phyloP scores from a whole-genome alignment of 2,329 filamentous ascomycete genomes.

The Fusarium virguliforme region DNA sequence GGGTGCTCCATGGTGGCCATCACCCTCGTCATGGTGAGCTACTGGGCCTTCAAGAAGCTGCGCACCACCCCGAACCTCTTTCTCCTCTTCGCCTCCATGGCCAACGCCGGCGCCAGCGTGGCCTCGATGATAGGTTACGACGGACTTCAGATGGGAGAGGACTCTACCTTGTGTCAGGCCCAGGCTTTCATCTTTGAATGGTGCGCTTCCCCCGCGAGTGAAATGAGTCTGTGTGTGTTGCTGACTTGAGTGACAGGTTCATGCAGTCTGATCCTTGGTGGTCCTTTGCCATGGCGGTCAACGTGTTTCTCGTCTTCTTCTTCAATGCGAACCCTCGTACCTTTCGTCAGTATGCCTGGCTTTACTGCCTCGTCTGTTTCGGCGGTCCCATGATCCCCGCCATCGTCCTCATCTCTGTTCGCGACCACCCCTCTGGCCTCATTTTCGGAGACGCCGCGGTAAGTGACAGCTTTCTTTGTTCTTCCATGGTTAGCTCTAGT shows the following conservation, averaged over 20 bases:
- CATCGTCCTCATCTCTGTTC: conserved; percentile 75
- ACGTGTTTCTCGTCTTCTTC: conserved; percentile 81
- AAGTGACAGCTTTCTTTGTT: conserved; percentile 42
- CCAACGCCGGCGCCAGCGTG: conserved; percentile 68
- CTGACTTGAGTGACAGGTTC: conserved; percentile 68
- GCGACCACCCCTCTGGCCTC: conserved; percentile 56
- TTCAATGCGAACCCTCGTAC: conserved; percentile 71
- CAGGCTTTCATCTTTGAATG: conserved; percentile 77
- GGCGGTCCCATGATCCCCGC: conserved; percentile 79
- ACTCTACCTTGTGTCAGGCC: conserved; percentile 73
- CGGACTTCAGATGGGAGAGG: conserved; percentile 70
- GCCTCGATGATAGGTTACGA: conserved; percentile 81
- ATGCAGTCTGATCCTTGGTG: conserved; percentile 83
- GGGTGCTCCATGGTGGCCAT: conserved; percentile 69
- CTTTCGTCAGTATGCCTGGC: conserved; percentile 79
- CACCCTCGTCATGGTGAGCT: conserved; percentile 65
- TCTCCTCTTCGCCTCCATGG: conserved; percentile 57
- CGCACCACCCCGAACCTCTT: conserved; percentile 72
- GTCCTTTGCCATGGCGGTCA: conserved; percentile 86
- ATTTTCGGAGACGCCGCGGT: conserved; percentile 73
- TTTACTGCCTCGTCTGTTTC: conserved; percentile 79
- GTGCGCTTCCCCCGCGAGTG: conserved; percentile 55
- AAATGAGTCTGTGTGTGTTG: neutral
- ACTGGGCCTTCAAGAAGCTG: conserved; percentile 65
- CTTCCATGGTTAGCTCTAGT: neutral